Evolutionary conservation across 1,139 yeast genomes (phyloP).

Genomic region (Nakaseomyces nivariensis): DNA sequence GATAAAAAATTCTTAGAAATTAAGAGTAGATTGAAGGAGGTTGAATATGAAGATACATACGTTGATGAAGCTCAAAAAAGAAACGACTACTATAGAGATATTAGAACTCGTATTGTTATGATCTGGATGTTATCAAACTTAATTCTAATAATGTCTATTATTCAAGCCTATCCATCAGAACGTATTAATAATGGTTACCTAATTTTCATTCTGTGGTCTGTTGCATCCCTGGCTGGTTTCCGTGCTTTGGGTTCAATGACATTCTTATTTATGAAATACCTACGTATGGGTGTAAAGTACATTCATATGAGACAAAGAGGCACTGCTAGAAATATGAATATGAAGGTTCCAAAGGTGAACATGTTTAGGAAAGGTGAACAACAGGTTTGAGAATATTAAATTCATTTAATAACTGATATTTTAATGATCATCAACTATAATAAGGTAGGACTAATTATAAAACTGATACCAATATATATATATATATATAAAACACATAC

Average conservation of each 20-base stretch:
- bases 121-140: slow-evolving; percentile 80
- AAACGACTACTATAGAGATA: slow-evolving; percentile 89
- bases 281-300: slow-evolving; percentile 32
- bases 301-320: slow-evolving; percentile 29
- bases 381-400: background rate
- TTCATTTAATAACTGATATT: too few species aligned
- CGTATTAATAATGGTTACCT: slow-evolving; percentile 63
- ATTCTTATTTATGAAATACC: slow-evolving; percentile 43
- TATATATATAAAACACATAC: too few species aligned
- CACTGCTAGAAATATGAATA: slow-evolving; percentile 17
- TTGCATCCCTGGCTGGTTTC: slow-evolving; percentile 68
- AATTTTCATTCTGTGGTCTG: slow-evolving; percentile 81
- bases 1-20: slow-evolving; percentile 50
- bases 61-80: slow-evolving; percentile 38
- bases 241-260: slow-evolving; percentile 71
- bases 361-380: slow-evolving; percentile 9
- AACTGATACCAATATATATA: background rate
- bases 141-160: slow-evolving; percentile 72
- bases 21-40: slow-evolving; percentile 66
- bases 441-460: background rate
- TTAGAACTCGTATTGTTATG: slow-evolving; percentile 88
- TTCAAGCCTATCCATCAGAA: slow-evolving; percentile 66
- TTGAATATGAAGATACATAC: slow-evolving; percentile 33
- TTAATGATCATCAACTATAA: too few species aligned
- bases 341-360: slow-evolving; percentile 12